phyloP scores from a whole-genome alignment of 306 rosid species.

The Crotalaria pallida region DNA sequence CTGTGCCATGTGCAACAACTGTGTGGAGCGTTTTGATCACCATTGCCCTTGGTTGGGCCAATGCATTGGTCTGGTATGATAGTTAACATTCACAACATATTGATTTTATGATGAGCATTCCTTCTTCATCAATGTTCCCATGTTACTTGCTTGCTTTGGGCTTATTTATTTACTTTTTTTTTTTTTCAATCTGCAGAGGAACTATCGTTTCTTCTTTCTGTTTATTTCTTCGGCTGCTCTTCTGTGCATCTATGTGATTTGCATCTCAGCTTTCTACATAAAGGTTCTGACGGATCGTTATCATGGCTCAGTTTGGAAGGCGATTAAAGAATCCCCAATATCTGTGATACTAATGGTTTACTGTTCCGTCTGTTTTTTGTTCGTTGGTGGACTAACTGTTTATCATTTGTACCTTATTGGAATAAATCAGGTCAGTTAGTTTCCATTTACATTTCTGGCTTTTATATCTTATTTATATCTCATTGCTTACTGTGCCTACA shows the following conservation, averaged over 20 bases:
- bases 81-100: neutral
- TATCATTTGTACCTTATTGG: slow-evolving; percentile 87
- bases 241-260: slow-evolving; percentile 79
- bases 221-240: slow-evolving; percentile 87
- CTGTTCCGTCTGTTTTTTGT: slow-evolving; percentile 83
- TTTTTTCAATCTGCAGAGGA: slow-evolving; percentile 57
- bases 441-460: slow-evolving; percentile 22
- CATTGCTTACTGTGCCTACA: neutral
- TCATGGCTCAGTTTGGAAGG: slow-evolving; percentile 74
- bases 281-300: slow-evolving; percentile 70
- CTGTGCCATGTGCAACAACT: slow-evolving; percentile 93
- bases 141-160: slow-evolving; percentile 16
- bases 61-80: slow-evolving; percentile 90
- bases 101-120: neutral
- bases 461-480: slow-evolving; percentile 12
- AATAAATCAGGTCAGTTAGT: slow-evolving; percentile 73
- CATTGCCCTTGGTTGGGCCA: slow-evolving; percentile 99
- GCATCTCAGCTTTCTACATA: slow-evolving; percentile 76
- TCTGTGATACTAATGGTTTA: slow-evolving; percentile 80
- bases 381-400: slow-evolving; percentile 93
- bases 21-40: slow-evolving; percentile 96
- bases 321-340: slow-evolving; percentile 83
- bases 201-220: slow-evolving; percentile 82
- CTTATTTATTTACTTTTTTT: slow-evolving; percentile 17
- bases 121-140: slow-evolving; percentile 11